Percentiles rank a stretch among this genome's conserved stretches.
Evolutionary conservation across 352 stramenopile genomes (phyloP).

Genomic region (Phytophthora lateralis): DNA sequence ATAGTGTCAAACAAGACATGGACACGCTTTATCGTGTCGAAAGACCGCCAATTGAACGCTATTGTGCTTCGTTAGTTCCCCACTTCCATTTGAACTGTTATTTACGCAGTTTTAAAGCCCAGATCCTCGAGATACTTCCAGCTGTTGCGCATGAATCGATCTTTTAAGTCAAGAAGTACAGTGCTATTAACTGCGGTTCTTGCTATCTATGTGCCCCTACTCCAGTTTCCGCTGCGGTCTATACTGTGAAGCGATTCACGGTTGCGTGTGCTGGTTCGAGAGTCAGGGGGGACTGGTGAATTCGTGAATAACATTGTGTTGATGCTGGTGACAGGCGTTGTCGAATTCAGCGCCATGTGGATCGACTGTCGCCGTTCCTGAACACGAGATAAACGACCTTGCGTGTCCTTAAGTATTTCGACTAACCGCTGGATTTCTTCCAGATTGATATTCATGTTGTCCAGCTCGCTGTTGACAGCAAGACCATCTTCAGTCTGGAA

Average conservation of each 20-base stretch:
- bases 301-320: conserved; percentile 29
- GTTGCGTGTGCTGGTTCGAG: conserved; percentile 14
- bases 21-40: background rate
- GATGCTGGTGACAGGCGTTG: conserved; percentile 20
- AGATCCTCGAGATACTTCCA: too few species aligned
- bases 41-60: too few species aligned
- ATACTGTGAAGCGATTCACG: conserved; percentile 22
- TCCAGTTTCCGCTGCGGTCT: conserved; percentile 13
- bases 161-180: too few species aligned
- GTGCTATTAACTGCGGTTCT: background rate
- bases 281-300: conserved; percentile 15
- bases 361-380: conserved; percentile 50
- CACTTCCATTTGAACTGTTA: too few species aligned
- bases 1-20: background rate
- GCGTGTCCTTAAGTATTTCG: conserved; percentile 41
- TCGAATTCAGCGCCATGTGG: conserved; percentile 39
- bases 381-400: conserved; percentile 45
- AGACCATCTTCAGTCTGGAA: conserved; percentile 48
- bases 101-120: too few species aligned
- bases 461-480: conserved; percentile 51
- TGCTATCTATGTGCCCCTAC: conserved; percentile 8
- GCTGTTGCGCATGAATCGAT: too few species aligned
- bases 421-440: conserved; percentile 51
- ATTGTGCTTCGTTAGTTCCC: too few species aligned
- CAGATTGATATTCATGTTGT: conserved; percentile 52